phyloP scores from a whole-genome alignment of 192 early-diverging fungal species.

The Entomortierella lignicola region DNA sequence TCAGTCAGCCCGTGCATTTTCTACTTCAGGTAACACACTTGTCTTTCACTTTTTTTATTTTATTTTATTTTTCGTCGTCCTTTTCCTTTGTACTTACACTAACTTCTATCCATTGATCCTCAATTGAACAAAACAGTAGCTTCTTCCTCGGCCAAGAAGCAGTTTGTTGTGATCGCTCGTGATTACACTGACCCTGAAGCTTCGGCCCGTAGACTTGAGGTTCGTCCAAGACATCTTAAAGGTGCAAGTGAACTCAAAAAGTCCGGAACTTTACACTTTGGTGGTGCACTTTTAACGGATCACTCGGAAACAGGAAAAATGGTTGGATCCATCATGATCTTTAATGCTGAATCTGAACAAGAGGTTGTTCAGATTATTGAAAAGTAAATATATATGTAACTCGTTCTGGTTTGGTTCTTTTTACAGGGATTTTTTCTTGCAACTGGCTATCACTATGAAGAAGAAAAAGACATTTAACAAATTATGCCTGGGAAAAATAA shows the following conservation, averaged over 20 bases:
- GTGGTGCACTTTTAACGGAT: constrained; percentile 66
- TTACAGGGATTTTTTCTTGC: no score
- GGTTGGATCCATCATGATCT: constrained; percentile 65
- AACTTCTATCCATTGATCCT: no score
- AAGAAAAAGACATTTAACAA: background rate
- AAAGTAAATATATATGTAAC: constrained; percentile 10
- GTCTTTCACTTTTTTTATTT: background rate
- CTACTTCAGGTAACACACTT: no score
- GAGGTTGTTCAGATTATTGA: constrained; percentile 58
- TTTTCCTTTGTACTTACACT: background rate
- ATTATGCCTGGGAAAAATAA: no score
- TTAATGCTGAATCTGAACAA: constrained; percentile 58
- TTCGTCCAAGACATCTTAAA: constrained; percentile 58
- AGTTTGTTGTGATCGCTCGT: constrained; percentile 61
- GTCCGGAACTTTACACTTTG: constrained; percentile 52
- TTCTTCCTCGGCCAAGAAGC: constrained; percentile 6
- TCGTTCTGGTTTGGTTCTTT: no score
- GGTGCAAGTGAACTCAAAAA: constrained; percentile 43
- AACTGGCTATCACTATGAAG: no score
- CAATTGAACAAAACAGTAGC: no score
- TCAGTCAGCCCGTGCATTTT: background rate
- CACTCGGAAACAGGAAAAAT: constrained; percentile 60
- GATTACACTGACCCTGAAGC: constrained; percentile 65
- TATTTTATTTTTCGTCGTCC: background rate
- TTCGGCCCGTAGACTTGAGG: constrained; percentile 53